These are phyloP conservation scores for Claviceps humidiphila DNA, from an alignment of 2,329 filamentous ascomycete genomes.

Conservation along the genomic window DNA sequence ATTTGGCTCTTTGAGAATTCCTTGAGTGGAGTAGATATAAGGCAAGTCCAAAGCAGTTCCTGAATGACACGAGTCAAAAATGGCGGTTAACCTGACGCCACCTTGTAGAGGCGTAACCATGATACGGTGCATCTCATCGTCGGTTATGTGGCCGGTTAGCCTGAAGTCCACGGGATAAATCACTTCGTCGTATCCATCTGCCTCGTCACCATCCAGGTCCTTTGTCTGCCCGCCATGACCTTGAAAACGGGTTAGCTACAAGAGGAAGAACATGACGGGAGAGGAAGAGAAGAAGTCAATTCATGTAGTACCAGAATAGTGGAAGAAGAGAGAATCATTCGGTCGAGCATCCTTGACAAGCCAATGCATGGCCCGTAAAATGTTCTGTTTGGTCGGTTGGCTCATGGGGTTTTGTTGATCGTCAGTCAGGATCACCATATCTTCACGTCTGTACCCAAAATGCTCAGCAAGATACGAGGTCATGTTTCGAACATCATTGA, in stretches of 20 bases:
- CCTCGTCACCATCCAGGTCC: constrained; percentile 67
- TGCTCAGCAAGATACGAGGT: constrained; percentile 77
- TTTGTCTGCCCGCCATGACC: constrained; percentile 72
- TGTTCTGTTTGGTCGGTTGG: constrained; percentile 91
- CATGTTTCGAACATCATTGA: constrained; percentile 98
- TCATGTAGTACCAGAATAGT: constrained; percentile 64
- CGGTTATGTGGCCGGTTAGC: constrained; percentile 66
- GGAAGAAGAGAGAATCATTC: constrained; percentile 94
- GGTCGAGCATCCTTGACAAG: constrained; percentile 83
- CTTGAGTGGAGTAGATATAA: constrained; percentile 57
- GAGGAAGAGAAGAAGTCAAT: background rate
- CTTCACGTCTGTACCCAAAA: constrained; percentile 85
- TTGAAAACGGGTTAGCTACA: constrained; percentile 14
- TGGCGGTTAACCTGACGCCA: constrained; percentile 47
- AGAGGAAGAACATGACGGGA: background rate
- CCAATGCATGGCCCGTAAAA: constrained; percentile 95
- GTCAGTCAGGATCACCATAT: constrained; percentile 94
- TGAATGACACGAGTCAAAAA: constrained; percentile 55
- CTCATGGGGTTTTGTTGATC: constrained; percentile 97
- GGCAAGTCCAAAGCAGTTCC: constrained; percentile 53
- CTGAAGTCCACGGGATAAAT: constrained; percentile 76
- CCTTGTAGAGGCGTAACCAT: constrained; percentile 46
- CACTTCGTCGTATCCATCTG: constrained; percentile 71
- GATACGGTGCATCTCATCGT: constrained; percentile 70
- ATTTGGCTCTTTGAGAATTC: constrained; percentile 55